Evolutionary conservation across 2,329 filamentous ascomycete species (phyloP).

Genomic region (Colletotrichum salicis): DNA sequence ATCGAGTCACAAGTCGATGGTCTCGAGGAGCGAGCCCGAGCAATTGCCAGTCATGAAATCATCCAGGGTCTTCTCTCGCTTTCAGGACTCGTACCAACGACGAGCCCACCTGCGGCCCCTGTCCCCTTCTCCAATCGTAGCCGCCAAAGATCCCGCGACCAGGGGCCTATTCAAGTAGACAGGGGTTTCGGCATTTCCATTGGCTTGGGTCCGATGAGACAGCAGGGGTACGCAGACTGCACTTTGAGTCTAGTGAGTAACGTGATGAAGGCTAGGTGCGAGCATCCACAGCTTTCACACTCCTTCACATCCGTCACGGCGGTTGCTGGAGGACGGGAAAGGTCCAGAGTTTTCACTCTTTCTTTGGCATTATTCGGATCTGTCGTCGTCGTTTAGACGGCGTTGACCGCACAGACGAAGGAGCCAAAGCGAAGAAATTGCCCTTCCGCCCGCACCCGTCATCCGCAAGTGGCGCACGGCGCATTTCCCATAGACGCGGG

Average conservation of each 20-base stretch:
- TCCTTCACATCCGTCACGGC: slow-evolving; percentile 25
- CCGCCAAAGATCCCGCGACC: slow-evolving; percentile 44
- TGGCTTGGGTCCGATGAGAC: slow-evolving; percentile 44
- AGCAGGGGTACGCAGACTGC: slow-evolving; percentile 39
- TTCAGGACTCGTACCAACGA: neutral
- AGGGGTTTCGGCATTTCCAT: slow-evolving; percentile 46
- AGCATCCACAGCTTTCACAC: slow-evolving; percentile 30
- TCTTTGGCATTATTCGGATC: neutral
- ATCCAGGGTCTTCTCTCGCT: neutral
- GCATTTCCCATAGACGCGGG: slow-evolving; percentile 38
- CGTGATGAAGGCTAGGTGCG: slow-evolving; percentile 46
- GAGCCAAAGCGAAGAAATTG: neutral
- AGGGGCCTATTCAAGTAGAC: slow-evolving; percentile 40
- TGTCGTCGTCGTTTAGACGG: neutral
- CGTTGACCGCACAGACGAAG: slow-evolving; percentile 9
- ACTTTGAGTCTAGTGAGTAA: slow-evolving; percentile 42
- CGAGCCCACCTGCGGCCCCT: slow-evolving; percentile 8
- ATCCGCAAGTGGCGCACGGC: slow-evolving; percentile 1
- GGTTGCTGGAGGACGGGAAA: slow-evolving; percentile 2
- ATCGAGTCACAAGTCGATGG: slow-evolving; percentile 11
- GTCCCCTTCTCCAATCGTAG: slow-evolving; percentile 46
- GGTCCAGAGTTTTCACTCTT: neutral
- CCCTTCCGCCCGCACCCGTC: neutral
- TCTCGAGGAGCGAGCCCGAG: slow-evolving; percentile 16
- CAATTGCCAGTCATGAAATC: neutral